Conservation (phyloP, 371 early-diverging fungal genomes). For the Mucor lusitanicus region DNA sequence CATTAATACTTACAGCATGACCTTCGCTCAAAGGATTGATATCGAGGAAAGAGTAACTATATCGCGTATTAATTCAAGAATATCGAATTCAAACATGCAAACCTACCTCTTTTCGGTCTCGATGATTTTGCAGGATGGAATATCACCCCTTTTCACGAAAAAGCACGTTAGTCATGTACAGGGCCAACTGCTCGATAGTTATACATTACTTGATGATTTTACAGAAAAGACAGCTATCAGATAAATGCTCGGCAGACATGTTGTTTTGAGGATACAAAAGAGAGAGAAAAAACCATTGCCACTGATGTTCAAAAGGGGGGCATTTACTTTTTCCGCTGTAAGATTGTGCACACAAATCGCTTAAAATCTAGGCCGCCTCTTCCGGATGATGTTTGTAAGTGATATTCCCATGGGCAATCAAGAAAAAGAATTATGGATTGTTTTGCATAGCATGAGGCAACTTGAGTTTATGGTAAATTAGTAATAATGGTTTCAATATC, state of each 20-base stretch:
- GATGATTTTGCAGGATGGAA: conserved; percentile 79
- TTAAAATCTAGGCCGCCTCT: conserved; percentile 3
- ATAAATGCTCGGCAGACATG: conserved; percentile 33
- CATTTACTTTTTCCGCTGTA: background rate
- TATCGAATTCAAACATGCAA: background rate
- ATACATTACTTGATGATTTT: conserved; percentile 71
- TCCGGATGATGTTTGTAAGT: background rate
- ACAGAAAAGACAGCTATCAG: conserved; percentile 84
- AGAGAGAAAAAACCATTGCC: background rate
- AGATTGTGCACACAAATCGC: background rate
- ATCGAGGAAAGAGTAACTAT: conserved; percentile 72
- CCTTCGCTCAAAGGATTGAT: conserved; percentile 80
- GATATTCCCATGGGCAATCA: background rate
- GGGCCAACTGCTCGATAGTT: background rate
- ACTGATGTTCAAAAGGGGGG: background rate
- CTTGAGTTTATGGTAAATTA: background rate
- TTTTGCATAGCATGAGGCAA: background rate
- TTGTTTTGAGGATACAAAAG: background rate
- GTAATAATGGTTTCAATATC: background rate
- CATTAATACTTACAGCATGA: conserved; percentile 64
- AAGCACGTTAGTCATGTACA: background rate
- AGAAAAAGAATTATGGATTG: background rate
- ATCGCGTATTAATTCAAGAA: background rate
- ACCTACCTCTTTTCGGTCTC: conserved; percentile 79
- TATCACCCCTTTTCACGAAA: conserved; percentile 62